phyloP scores from a whole-genome alignment of 2,329 filamentous ascomycete species.

The Fusarium drepaniforme region DNA sequence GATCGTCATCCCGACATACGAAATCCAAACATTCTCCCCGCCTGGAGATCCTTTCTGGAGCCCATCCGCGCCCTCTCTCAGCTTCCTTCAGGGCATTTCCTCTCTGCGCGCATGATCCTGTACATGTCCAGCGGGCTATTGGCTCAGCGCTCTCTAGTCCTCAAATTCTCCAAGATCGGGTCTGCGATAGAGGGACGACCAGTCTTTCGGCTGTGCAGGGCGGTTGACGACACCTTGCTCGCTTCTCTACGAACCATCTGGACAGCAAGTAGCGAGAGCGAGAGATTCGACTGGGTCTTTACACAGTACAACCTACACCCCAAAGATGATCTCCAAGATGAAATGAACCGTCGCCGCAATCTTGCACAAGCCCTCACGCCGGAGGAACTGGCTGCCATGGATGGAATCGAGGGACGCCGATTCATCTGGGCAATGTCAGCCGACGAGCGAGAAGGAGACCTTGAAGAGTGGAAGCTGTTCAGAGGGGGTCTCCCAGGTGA shows the following conservation, averaged over 20 bases:
- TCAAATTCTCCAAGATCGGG: not conserved
- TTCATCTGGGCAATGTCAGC: not conserved
- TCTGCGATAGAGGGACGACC: not conserved
- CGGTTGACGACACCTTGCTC: not conserved
- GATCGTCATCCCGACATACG: not conserved
- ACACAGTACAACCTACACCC: not conserved
- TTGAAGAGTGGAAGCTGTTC: not conserved
- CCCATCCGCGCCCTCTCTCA: not conserved
- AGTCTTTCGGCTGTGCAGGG: not conserved
- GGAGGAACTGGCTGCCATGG: not conserved
- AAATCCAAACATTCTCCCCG: not conserved
- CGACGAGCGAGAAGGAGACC: not conserved
- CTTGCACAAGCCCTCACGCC: not conserved
- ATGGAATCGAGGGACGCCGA: not conserved
- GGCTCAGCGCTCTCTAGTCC: not conserved
- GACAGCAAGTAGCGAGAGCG: not conserved
- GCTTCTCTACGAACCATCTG: not conserved
- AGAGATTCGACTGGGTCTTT: slow-evolving; percentile 14
- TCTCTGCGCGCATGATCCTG: not conserved
- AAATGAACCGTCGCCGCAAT: not conserved
- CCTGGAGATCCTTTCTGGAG: not conserved
- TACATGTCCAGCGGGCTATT: not conserved
- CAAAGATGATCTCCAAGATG: not conserved
- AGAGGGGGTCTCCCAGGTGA: not conserved
- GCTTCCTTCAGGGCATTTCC: not conserved